Evolutionary conservation across 2,329 filamentous ascomycete genomes (phyloP).

Genomic region (Phyllosticta citriasiana): DNA sequence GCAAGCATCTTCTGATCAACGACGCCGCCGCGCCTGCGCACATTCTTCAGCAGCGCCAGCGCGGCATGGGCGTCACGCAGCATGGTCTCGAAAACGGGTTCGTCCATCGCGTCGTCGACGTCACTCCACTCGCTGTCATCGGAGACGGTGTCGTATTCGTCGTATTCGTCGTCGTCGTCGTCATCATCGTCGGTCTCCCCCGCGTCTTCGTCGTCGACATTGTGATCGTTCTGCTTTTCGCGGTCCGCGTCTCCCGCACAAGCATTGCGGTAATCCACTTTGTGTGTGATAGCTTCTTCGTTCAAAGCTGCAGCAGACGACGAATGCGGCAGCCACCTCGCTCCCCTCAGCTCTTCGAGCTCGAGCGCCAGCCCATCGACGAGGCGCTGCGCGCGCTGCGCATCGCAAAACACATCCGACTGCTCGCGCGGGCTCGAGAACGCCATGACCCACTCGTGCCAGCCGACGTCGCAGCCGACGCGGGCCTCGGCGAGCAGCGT

Average conservation of each 20-base stretch:
- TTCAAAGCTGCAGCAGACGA: too few species aligned
- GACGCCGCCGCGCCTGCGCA: too few species aligned
- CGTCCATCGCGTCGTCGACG: background rate
- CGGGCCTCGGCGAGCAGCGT: constrained; percentile 2
- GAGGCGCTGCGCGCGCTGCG: background rate
- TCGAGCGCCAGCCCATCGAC: background rate
- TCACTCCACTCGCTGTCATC: background rate
- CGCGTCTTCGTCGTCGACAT: background rate
- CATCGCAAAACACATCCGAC: background rate
- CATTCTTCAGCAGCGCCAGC: too few species aligned
- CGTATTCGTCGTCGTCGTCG: background rate
- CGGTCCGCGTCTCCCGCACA: too few species aligned
- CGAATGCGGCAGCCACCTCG: background rate
- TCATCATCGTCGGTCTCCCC: background rate
- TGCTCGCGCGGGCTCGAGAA: background rate
- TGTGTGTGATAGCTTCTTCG: too few species aligned
- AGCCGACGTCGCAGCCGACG: background rate
- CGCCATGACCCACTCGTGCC: constrained; percentile 4
- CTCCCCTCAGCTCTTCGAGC: background rate
- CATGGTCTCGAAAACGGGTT: background rate
- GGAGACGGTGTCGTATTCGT: background rate
- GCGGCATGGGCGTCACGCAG: background rate
- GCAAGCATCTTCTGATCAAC: too few species aligned
- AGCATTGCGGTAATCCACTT: too few species aligned
- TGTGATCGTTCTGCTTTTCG: too few species aligned